These are phyloP conservation scores for Chlorella sp. DNA, from an alignment of 139 green algal genomes.

Conservation along the genomic window DNA sequence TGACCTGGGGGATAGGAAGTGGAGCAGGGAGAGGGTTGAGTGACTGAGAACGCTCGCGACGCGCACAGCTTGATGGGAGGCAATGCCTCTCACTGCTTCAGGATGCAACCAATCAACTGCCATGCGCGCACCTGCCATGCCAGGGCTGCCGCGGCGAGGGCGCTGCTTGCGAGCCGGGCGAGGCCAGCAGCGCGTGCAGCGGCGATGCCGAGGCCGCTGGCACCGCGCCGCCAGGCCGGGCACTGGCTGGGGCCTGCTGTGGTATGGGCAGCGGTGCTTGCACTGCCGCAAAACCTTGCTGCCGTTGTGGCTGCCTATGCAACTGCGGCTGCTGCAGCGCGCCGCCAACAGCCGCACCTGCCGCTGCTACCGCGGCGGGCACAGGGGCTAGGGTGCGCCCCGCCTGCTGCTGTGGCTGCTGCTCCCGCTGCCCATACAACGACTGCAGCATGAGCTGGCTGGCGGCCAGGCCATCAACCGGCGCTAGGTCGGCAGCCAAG, in stretches of 20 bases:
- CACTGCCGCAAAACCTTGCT: not conserved
- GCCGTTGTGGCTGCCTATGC: not conserved
- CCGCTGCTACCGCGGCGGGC: not conserved
- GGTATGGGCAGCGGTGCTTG: too few relatives aligned
- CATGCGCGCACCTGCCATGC: constrained; percentile 14
- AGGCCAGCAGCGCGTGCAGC: not conserved
- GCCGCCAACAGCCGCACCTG: not conserved
- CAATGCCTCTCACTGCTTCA: too few relatives aligned
- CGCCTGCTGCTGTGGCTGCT: not conserved
- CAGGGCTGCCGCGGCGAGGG: not conserved
- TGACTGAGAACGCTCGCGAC: too few relatives aligned
- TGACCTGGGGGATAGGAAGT: not conserved
- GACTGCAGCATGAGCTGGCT: constrained; percentile 48
- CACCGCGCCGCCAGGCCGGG: not conserved
- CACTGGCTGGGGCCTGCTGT: not conserved
- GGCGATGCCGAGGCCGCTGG: not conserved
- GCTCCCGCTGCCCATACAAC: not conserved
- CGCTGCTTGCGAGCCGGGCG: not conserved
- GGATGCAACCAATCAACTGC: too few relatives aligned
- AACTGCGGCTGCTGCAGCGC: not conserved
- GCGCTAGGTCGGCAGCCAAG: not conserved
- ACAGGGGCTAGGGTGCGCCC: not conserved
- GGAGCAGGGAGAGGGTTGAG: not conserved
- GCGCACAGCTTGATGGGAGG: too few relatives aligned
- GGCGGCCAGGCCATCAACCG: constrained; percentile 13